Base-by-base conservation (phyloP, 768 basidiomycete species). In the Paxillus rubicundulus region DNA sequence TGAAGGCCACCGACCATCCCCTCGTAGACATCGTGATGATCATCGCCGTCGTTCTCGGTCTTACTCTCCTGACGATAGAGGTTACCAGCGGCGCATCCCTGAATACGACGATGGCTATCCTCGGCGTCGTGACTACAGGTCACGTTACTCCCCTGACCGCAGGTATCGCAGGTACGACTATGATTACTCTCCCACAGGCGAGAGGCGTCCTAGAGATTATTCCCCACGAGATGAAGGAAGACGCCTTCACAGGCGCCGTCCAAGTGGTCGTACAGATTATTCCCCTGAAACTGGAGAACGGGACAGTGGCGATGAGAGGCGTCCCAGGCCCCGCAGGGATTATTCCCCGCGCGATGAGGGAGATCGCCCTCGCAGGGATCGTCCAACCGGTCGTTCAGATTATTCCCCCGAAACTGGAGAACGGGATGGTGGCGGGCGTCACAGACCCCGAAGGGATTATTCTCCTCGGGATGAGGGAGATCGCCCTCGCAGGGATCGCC, bases 41-140 rank as follows among this genome's bases (percentile, higher is more conserved):
- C 47, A 50, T 49, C 54, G 58, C 45, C 49, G 54, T 33, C 62
- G 61, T 18, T 64, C 68, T 49, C 63, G 61, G 21, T 60, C 58
- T 5, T 58, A 61, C 43, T 66, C 64, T 1, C 64, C 64, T 3
- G 55, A 56, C 9, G 53, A 56, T 40, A 3, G 37, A 34, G 28
- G 44, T 12, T 20, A 43, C 38, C 41, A 21, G 13, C 37, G 57
- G 38, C 49, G 51, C 34, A 50, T 48, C 17, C 57, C 53, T 9
- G 55, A 37, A 7, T 55, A 66, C 30, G 55, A 61, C 2, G 52
- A 55, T 17, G 55, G 24, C 24, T 24, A 57, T 49, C 60, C 39
- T 18, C 50, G 57, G 30, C 46, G 47, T 49, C 18, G 50, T 34
- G 48, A 57, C 34, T 36, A 20, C 41, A 21, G 40, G 36, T 61